Evolutionary conservation across 164 flowering plant genomes (phyloP), one percentile per base, ranked within the genome.

Genomic region (Liquidambar formosana): DNA sequence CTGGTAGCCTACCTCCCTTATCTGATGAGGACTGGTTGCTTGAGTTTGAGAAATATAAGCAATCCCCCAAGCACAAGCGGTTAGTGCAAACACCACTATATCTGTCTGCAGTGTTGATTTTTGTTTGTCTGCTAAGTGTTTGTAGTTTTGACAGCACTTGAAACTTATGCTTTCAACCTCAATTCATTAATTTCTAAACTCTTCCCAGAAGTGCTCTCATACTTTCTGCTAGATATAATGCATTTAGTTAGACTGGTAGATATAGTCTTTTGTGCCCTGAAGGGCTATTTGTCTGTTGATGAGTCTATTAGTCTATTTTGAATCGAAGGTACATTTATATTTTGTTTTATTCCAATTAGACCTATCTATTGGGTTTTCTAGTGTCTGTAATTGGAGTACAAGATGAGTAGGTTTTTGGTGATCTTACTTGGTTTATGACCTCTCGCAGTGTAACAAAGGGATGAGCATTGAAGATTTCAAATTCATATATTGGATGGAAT

Each of bases 401-500:
- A 53, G 57, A 19, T 53, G 1, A 18, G 6, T 49, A 15, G 53
- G 0, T 49, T 2, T 53, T 53, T 28, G 43, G 23, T 27, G 43
- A 62, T 16, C 26, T 41, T 13, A 22, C 5, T 43, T 48, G 27
- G 22, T 33, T 25, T 68, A 56, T 73, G 64, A 66, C 27, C 41
- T 62, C 41, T 48, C 76, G 73, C 87, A 93, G 97, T 43, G 84
- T 95, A 44, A 95, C 77, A 88, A 76, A 82, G 98, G 99, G 75
- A 93, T 93, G 96, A 84, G 67, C 61, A 69, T 95, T 75, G 91
- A 86, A 61, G 96, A 95, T 76, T 95, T 95, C 76, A 95, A 95
- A 78, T 95, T 91, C 79, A 95, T 95, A 56, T 95, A 91, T 72
- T 95, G 99, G 97, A 93, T 93, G 98, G 99, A 95, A 69, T 95